Evolutionary conservation across 768 basidiomycete genomes (phyloP).

Genomic region (Leccinum variicolor): DNA sequence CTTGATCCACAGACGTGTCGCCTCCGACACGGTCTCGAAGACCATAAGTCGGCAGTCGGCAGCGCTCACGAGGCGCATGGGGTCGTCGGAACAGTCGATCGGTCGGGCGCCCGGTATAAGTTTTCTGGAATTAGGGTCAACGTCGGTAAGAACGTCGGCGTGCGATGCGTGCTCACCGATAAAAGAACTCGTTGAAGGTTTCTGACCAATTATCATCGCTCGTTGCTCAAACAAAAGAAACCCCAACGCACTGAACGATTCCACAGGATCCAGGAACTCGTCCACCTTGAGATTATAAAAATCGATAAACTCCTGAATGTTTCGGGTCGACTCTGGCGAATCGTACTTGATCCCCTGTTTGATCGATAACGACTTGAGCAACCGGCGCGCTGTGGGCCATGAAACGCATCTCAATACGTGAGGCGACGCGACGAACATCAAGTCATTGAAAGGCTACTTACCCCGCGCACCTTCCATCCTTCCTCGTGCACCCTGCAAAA

Average conservation of each 20-base stretch:
- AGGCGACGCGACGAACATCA: background rate
- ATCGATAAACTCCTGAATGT: conserved; percentile 84
- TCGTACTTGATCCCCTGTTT: conserved; percentile 96
- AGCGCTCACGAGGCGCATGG: conserved; percentile 76
- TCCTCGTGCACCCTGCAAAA: conserved; percentile 66
- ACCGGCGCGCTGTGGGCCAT: conserved; percentile 57
- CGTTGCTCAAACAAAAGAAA: background rate
- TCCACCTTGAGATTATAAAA: conserved; percentile 83
- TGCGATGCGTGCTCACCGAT: conserved; percentile 42
- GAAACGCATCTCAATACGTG: conserved; percentile 1
- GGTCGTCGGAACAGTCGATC: conserved; percentile 66
- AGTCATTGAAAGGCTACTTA: conserved; percentile 30
- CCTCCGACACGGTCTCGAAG: conserved; percentile 82
- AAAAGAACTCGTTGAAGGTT: conserved; percentile 94
- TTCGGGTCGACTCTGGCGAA: conserved; percentile 73
- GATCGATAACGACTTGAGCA: conserved; percentile 86
- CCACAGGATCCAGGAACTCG: conserved; percentile 80
- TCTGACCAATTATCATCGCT: conserved; percentile 39
- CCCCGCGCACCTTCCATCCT: conserved; percentile 88
- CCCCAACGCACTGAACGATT: conserved; percentile 70
- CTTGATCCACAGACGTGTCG: conserved; percentile 94
- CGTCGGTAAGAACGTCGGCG: background rate
- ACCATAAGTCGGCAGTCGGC: conserved; percentile 97
- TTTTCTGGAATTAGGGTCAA: conserved; percentile 49
- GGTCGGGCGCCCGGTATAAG: conserved; percentile 82